Conservation (phyloP, 768 basidiomycete genomes). For the Psilocybe cyanescens region DNA sequence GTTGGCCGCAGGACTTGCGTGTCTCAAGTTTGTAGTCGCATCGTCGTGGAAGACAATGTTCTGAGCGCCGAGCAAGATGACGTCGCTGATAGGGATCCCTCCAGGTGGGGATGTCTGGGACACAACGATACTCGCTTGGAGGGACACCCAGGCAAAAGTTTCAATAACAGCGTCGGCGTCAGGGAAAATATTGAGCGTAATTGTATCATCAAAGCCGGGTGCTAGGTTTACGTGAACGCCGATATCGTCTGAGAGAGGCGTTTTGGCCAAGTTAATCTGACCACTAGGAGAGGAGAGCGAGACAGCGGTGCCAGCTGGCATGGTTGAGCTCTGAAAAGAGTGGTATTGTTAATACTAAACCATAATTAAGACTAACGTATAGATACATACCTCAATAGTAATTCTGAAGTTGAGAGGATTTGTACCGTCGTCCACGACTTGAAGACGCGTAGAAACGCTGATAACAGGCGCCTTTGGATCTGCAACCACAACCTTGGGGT, state of each 20-base stretch:
- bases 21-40: not conserved
- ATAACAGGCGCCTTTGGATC: conserved; percentile 1
- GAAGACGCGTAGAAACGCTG: not conserved
- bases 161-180: not conserved
- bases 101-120: not conserved
- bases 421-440: not conserved
- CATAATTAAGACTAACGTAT: too few species aligned
- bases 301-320: not conserved
- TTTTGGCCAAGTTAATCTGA: not conserved
- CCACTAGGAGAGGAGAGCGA: conserved; percentile 1
- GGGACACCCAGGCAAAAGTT: not conserved
- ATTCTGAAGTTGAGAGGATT: not conserved
- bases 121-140: conserved; percentile 1
- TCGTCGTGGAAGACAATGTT: conserved; percentile 4
- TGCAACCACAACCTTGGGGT: not conserved
- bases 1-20: not conserved
- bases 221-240: not conserved
- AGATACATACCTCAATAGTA: not conserved
- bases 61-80: not conserved
- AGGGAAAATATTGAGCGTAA: conserved; percentile 1
- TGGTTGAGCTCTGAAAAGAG: not conserved
- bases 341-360: not conserved
- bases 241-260: not conserved
- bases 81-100: not conserved
- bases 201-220: not conserved